Base-by-base conservation (phyloP, 163 green algal species). In the Prototheca cutis region DNA sequence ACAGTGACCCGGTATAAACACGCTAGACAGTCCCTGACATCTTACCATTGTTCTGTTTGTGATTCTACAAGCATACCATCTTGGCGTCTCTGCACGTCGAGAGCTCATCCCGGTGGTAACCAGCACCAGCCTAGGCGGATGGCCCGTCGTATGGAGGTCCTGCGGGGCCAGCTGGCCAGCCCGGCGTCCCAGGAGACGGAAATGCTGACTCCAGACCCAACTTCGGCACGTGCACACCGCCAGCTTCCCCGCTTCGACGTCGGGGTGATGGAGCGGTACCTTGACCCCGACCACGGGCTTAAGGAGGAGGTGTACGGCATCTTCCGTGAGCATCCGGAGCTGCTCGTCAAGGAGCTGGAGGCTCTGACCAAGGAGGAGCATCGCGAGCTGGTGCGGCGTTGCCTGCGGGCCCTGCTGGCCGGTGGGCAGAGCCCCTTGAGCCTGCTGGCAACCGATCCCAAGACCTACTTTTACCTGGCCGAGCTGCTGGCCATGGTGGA, bases 331-430 rank as follows among this genome's bases (percentile, higher is more conserved):
- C 71, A 82, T 40, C 84, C 86, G 4, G 81, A 95, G 48, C 72
- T 95, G 54, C 78, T 95, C 33, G 72, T 83, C 15, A 40, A 70
- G 13, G 62, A 77, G 1, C 62, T 81, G 57, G 86, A 92, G 63
- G 83, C 76, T 1, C 60, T 92, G 25, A 77, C 63, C 32, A 94
- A 94, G 69, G 86, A 94, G 76, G 71, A 94, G 69, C 87, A 94
- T 64, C 69, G 87, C 0, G 72, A 78, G 24, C 71, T 92, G 40
- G 85, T 91, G 17, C 77, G 87, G 7, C 55, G 71, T 4, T 72
- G 78, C 56, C 73, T 95, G 49, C 58, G 54, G 0, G 54, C 70
- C 6, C 54, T 95, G 19, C 58, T 95, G 13, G 58, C 61, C n/a
- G 63, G 52, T 2, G 70, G 53, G 39, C 59, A 63, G 27, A 42